Conservation (phyloP, 2,329 filamentous ascomycete genomes). For the Coniochaeta sp. region DNA sequence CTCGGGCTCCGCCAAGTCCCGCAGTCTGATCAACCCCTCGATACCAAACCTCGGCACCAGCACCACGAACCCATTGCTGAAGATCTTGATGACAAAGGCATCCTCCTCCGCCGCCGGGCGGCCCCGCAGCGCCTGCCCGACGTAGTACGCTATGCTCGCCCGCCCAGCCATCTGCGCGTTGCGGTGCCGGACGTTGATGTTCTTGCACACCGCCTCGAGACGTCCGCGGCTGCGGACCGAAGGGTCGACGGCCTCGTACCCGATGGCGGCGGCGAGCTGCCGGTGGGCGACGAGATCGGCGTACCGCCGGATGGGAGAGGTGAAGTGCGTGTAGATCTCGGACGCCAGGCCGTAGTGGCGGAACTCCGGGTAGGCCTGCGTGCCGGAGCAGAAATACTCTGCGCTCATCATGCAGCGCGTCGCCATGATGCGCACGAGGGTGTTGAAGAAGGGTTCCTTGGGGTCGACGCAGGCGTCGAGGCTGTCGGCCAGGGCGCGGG, state of each 20-base stretch:
- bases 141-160: conserved; percentile 94
- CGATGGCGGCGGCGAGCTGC: conserved; percentile 91
- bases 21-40: conserved; percentile 79
- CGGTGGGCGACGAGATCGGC: conserved; percentile 93
- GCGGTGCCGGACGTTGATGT: conserved; percentile 95
- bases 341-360: conserved; percentile 93
- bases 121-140: conserved; percentile 88
- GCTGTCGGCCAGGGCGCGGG: conserved; percentile 87
- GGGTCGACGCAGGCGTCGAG: conserved; percentile 78
- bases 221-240: conserved; percentile 74
- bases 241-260: conserved; percentile 79
- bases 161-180: conserved; percentile 95
- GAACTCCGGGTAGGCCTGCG: conserved; percentile 89
- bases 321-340: conserved; percentile 98
- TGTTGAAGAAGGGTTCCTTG: conserved; percentile 93
- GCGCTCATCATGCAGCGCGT: conserved; percentile 99
- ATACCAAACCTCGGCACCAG: conserved; percentile 95
- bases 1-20: conserved; percentile 72
- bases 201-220: conserved; percentile 90
- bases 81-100: conserved; percentile 93
- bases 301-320: conserved; percentile 92
- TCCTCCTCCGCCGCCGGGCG: conserved; percentile 69
- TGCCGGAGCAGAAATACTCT: conserved; percentile 95
- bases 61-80: conserved; percentile 94
- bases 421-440: conserved; percentile 91